Evolutionary conservation across 164 flowering plant species (phyloP).

Genomic region (Umbellularia californica): DNA sequence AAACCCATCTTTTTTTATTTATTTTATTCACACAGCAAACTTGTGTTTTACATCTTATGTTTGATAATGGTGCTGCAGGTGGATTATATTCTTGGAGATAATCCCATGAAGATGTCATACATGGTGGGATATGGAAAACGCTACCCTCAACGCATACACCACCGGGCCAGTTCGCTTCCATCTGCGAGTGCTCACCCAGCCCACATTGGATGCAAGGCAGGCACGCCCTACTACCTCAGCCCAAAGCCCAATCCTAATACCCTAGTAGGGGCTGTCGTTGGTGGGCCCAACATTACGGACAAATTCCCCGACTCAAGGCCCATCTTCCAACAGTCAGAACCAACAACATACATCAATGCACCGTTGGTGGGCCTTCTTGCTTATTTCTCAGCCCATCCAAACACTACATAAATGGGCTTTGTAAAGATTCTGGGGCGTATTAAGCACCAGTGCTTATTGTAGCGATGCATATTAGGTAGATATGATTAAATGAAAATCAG

Average conservation of each 20-base stretch:
- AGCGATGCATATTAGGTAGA: too few relatives aligned
- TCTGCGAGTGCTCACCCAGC: constrained; percentile 71
- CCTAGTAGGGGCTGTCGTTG: constrained; percentile 86
- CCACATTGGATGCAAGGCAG: constrained; percentile 69
- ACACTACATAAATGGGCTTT: background rate
- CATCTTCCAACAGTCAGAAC: constrained; percentile 79
- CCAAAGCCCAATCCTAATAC: constrained; percentile 84
- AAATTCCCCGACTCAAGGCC: constrained; percentile 87
- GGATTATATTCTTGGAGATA: constrained; percentile 88
- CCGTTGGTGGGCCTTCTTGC: constrained; percentile 87
- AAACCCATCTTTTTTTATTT: background rate
- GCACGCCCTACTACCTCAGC: constrained; percentile 59
- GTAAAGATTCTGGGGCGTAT: background rate
- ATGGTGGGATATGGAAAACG: constrained; percentile 90
- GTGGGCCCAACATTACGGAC: constrained; percentile 85
- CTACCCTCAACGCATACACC: constrained; percentile 83
- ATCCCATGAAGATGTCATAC: constrained; percentile 81
- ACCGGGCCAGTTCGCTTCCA: constrained; percentile 81
- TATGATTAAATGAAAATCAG: too few relatives aligned
- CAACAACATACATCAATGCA: constrained; percentile 93
- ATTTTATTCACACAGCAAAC: background rate
- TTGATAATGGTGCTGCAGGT: constrained; percentile 37
- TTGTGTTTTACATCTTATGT: background rate
- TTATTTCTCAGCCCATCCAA: constrained; percentile 63
- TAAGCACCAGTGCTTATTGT: too few relatives aligned